phyloP scores from a whole-genome alignment of 805 yeast genomes.

The Huiozyma sinensis region DNA sequence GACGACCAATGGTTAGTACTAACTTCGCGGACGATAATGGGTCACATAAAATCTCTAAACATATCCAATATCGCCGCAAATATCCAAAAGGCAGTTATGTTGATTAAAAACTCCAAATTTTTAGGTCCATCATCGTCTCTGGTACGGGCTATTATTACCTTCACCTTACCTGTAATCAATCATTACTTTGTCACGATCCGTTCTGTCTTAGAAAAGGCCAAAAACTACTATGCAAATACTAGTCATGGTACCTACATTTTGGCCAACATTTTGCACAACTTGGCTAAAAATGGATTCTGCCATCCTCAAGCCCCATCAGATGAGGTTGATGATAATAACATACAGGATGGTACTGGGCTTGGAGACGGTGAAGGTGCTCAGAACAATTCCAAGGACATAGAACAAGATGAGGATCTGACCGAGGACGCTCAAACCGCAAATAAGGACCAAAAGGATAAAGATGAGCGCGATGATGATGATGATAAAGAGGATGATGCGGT shows the following conservation, averaged over 20 bases:
- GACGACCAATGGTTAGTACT: constrained; percentile 60
- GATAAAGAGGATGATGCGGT: constrained; percentile 57
- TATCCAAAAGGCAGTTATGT: constrained; percentile 28
- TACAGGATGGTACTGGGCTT: constrained; percentile 80
- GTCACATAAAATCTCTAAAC: constrained; percentile 35
- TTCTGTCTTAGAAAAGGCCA: constrained; percentile 34
- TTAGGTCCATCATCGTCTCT: constrained; percentile 29
- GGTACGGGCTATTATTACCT: constrained; percentile 39
- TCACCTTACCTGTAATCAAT: constrained; percentile 51
- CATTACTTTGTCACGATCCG: constrained; percentile 46
- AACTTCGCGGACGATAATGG: constrained; percentile 36
- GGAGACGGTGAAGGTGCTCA: constrained; percentile 91
- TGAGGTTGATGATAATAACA: constrained; percentile 51
- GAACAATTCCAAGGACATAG: constrained; percentile 73
- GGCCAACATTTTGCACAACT: constrained; percentile 40
- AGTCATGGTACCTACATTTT: constrained; percentile 56
- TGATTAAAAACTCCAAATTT: constrained; percentile 31
- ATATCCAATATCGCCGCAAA: constrained; percentile 28
- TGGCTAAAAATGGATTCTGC: constrained; percentile 82
- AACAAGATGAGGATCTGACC: constrained; percentile 80
- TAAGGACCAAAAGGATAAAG: constrained; percentile 59
- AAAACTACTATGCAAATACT: constrained; percentile 40
- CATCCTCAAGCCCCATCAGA: constrained; percentile 69
- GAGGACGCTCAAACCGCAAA: constrained; percentile 70
- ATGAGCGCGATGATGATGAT: constrained; percentile 44